phyloP scores from a whole-genome alignment of 208 protist genomes.

The Acanthamoeba sp. region DNA sequence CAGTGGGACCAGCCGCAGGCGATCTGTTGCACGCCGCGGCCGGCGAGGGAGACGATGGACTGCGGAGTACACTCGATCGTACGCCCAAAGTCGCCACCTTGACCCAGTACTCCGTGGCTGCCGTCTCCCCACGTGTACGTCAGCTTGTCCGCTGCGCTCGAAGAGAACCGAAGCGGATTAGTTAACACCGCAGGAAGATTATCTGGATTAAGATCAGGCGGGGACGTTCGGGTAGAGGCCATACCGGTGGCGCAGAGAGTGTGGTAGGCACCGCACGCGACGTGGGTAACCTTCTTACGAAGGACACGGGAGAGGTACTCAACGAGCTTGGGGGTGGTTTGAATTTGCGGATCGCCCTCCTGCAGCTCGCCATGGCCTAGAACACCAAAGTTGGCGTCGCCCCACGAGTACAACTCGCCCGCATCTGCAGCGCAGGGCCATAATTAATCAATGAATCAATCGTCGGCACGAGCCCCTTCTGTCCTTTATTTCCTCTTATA shows the following conservation, averaged over 20 bases:
- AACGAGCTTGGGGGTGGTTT: constrained; percentile 40
- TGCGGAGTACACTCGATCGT: constrained; percentile 62
- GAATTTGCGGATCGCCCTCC: constrained; percentile 64
- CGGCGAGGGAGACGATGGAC: constrained; percentile 24
- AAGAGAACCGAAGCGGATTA: not conserved
- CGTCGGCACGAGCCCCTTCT: not conserved
- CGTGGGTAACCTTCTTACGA: constrained; percentile 58
- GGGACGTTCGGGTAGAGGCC: too few relatives aligned
- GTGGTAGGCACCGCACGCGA: constrained; percentile 70
- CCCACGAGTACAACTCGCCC: constrained; percentile 72
- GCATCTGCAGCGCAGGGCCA: not conserved
- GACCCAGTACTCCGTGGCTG: constrained; percentile 62
- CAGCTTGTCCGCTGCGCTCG: constrained; percentile 43
- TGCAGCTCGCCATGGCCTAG: constrained; percentile 67
- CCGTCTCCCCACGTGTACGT: constrained; percentile 66
- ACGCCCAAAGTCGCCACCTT: constrained; percentile 68
- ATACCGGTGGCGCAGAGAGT: constrained; percentile 47
- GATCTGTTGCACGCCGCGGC: constrained; percentile 3
- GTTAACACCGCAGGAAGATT: too few relatives aligned
- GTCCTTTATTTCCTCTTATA: too few relatives aligned
- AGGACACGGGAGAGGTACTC: constrained; percentile 43
- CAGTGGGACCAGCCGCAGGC: constrained; percentile 60
- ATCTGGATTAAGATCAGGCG: too few relatives aligned
- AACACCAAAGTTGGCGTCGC: constrained; percentile 68
- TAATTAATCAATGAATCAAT: not conserved